Evolutionary conservation across 257 asterid species (phyloP).

Genomic region (Capsicum rhomboideum): DNA sequence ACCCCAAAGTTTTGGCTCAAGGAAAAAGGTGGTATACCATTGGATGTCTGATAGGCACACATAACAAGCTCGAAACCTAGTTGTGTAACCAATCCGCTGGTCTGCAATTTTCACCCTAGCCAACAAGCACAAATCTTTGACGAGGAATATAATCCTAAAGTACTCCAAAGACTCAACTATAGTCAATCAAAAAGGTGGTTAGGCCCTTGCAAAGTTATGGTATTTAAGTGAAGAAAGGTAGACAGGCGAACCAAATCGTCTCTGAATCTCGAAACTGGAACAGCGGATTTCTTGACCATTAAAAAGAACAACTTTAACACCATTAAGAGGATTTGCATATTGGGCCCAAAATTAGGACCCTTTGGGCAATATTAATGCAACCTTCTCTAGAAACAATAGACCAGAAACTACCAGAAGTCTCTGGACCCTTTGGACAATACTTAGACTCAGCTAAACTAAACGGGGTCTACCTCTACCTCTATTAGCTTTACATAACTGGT

Average conservation of each 20-base stretch:
- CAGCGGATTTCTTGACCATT: neutral
- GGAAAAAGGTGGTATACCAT: neutral
- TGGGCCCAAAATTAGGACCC: neutral
- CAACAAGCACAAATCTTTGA: no score
- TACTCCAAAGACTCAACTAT: no score
- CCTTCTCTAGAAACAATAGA: neutral
- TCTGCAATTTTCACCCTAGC: no score
- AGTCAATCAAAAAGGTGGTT: no score
- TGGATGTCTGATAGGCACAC: neutral
- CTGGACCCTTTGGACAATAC: no score
- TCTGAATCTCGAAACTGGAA: neutral
- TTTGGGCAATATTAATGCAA: neutral
- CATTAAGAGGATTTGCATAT: neutral
- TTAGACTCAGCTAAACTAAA: neutral
- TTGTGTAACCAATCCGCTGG: neutral
- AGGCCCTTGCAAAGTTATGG: no score
- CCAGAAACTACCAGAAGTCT: neutral
- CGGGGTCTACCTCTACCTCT: neutral
- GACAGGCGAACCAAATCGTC: neutral
- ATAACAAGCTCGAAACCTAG: neutral
- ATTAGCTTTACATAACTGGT: no score
- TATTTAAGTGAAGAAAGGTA: neutral
- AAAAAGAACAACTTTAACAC: neutral
- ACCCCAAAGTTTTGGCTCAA: neutral
- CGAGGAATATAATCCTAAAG: no score